phyloP scores from a whole-genome alignment of 768 basidiomycete genomes.

The Podaxis sp. region DNA sequence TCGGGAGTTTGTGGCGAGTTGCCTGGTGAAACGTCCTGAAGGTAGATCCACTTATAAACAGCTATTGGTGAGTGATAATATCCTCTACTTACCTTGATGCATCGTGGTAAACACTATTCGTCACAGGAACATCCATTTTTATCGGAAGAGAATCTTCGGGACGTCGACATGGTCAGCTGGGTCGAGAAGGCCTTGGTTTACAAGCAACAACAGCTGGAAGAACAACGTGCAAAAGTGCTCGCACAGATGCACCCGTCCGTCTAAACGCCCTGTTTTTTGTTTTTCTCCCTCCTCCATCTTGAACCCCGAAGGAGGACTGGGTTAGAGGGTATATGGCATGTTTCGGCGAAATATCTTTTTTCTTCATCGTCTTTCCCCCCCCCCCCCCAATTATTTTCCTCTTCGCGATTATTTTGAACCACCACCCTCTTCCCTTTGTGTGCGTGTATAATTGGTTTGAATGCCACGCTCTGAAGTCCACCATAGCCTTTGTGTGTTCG shows the following conservation, averaged over 20 bases:
- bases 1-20: conserved; percentile 76
- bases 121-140: conserved; percentile 13
- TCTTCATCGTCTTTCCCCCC: neutral
- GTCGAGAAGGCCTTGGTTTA: conserved; percentile 9
- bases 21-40: conserved; percentile 78
- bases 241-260: conserved; percentile 4
- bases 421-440: conserved; percentile 4
- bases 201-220: conserved; percentile 7
- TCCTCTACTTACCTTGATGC: neutral
- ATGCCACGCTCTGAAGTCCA: neutral
- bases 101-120: neutral
- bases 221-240: conserved; percentile 8
- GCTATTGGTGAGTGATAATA: conserved; percentile 51
- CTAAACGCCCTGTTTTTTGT: neutral
- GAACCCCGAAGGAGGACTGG: neutral
- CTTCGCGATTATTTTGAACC: neutral
- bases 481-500: neutral
- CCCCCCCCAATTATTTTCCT: neutral
- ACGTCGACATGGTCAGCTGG: conserved; percentile 15
- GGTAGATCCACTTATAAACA: conserved; percentile 79
- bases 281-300: neutral
- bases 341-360: neutral
- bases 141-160: neutral
- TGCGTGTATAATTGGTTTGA: neutral
- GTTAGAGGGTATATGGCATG: conserved; percentile 9